These are phyloP conservation scores for Yarrowia osloensis DNA, from an alignment of 805 yeast species.

Conservation along the genomic window DNA sequence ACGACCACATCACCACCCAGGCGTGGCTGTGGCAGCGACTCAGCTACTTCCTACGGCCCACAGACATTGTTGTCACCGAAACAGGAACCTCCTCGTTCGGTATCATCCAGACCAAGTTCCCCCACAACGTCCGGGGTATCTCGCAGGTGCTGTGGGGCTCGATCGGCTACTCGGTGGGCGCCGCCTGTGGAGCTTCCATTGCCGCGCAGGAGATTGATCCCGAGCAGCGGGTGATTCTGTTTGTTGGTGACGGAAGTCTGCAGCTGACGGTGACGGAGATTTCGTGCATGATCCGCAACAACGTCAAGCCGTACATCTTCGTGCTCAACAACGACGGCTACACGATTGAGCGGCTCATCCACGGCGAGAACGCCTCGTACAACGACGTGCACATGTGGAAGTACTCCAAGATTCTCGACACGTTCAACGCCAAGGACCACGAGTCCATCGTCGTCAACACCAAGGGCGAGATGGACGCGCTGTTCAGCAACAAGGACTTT, in stretches of 20 bases:
- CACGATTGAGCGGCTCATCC: constrained; percentile 64
- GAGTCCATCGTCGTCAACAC: constrained; percentile 49
- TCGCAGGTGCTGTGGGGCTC: constrained; percentile 69
- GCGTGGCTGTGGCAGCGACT: constrained; percentile 55
- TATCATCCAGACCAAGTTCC: constrained; percentile 57
- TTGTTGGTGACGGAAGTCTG: constrained; percentile 70
- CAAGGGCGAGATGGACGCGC: constrained; percentile 51
- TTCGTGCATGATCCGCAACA: constrained; percentile 58
- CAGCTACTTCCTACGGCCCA: constrained; percentile 54
- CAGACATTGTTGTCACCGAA: constrained; percentile 62
- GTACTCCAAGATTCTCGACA: constrained; percentile 48
- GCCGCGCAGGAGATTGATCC: constrained; percentile 55
- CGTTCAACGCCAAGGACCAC: constrained; percentile 58
- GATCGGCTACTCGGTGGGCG: constrained; percentile 65
- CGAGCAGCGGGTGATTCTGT: constrained; percentile 54
- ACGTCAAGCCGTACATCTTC: constrained; percentile 58
- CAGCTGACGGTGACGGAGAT: constrained; percentile 68
- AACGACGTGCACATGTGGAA: constrained; percentile 68
- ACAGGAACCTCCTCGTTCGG: constrained; percentile 70
- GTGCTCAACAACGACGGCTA: constrained; percentile 67
- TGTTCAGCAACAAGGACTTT: constrained; percentile 48
- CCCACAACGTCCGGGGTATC: constrained; percentile 53
- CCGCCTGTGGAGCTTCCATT: constrained; percentile 61
- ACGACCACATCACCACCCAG: constrained; percentile 46
- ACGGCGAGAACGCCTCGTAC: constrained; percentile 56